Evolutionary conservation across 2,329 filamentous ascomycete species (phyloP).

Genomic region (Drechslerella coelobrocha): DNA sequence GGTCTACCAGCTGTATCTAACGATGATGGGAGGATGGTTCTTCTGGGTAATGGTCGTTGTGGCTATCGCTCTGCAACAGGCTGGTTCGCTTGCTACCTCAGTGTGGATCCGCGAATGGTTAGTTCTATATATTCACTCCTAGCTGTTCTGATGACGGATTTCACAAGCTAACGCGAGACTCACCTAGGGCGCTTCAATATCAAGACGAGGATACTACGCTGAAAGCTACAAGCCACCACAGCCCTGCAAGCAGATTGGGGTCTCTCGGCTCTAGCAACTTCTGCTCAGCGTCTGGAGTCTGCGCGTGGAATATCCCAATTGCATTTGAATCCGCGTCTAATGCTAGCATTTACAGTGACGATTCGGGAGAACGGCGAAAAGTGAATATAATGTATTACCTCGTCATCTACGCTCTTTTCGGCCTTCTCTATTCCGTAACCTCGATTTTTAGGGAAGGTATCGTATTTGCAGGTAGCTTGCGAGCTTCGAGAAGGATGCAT

Average conservation of each 20-base stretch:
- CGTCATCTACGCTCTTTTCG: constrained; percentile 79
- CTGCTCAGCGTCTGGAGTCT: constrained; percentile 61
- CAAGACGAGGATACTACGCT: constrained; percentile 26
- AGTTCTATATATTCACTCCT: constrained; percentile 71
- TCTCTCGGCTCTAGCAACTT: constrained; percentile 37
- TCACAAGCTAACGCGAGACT: neutral
- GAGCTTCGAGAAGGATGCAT: constrained; percentile 85
- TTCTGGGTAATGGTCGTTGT: constrained; percentile 82
- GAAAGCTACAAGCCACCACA: constrained; percentile 29
- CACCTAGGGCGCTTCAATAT: constrained; percentile 37
- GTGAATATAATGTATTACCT: constrained; percentile 88
- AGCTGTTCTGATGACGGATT: constrained; percentile 23
- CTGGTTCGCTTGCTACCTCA: constrained; percentile 85
- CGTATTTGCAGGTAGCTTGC: constrained; percentile 89
- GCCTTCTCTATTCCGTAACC: constrained; percentile 76
- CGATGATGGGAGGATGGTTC: constrained; percentile 93
- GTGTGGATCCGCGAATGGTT: constrained; percentile 93
- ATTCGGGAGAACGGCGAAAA: constrained; percentile 59
- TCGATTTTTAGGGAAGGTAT: constrained; percentile 84
- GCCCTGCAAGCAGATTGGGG: constrained; percentile 59
- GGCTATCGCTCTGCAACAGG: constrained; percentile 81
- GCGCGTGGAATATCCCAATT: constrained; percentile 60
- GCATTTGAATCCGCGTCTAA: constrained; percentile 20
- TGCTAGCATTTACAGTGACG: constrained; percentile 58
- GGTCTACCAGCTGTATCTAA: constrained; percentile 84